Percentiles rank a stretch among this genome's conserved stretches.
phyloP scores from a whole-genome alignment of 768 basidiomycete species.

The Agaricus sinodeliciosus region DNA sequence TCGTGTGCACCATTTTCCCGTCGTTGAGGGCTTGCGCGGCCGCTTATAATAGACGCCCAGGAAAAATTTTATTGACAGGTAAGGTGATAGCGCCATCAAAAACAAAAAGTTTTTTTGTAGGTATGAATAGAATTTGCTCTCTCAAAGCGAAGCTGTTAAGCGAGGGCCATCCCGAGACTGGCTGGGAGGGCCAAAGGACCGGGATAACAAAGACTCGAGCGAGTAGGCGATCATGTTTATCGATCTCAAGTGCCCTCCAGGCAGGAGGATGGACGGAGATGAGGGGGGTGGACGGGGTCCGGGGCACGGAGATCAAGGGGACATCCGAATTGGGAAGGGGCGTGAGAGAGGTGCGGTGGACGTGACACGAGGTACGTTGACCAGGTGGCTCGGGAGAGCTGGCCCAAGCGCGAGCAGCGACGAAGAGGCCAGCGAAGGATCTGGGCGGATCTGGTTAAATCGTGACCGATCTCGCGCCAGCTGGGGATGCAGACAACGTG shows the following conservation, averaged over 20 bases:
- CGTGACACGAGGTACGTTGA: constrained; percentile 22
- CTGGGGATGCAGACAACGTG: constrained; percentile 3
- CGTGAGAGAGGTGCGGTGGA: constrained; percentile 17
- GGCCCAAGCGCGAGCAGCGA: constrained; percentile 11
- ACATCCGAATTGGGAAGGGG: neutral
- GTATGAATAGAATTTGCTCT: constrained; percentile 7
- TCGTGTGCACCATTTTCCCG: no score
- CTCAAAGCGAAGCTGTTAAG: constrained; percentile 6
- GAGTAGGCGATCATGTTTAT: neutral
- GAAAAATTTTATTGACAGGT: neutral
- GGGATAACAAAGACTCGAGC: neutral
- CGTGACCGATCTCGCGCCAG: constrained; percentile 5
- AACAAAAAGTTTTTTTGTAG: constrained; percentile 8
- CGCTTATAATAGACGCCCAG: constrained; percentile 9
- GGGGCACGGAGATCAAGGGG: neutral
- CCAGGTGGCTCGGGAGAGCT: constrained; percentile 10
- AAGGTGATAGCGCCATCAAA: constrained; percentile 6
- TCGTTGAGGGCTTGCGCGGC: neutral
- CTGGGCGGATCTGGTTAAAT: constrained; percentile 8
- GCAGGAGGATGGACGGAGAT: neutral
- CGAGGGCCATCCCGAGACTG: neutral
- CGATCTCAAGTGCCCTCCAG: neutral
- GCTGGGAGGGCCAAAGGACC: neutral
- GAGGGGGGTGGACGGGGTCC: neutral
- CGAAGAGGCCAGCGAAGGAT: neutral